Evolutionary conservation across 768 basidiomycete species (phyloP).

Genomic region (Thelephora ganbajun): DNA sequence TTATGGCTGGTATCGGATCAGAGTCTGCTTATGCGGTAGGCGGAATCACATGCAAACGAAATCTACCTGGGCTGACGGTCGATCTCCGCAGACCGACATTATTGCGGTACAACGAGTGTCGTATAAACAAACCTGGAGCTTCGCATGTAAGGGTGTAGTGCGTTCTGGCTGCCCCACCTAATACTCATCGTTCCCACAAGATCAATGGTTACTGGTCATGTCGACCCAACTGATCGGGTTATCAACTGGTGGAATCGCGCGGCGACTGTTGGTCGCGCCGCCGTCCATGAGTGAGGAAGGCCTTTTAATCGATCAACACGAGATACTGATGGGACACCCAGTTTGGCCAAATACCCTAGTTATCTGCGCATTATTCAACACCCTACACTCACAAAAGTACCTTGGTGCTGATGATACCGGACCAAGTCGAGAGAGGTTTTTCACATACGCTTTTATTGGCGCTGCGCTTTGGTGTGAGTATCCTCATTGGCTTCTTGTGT

Average conservation of each 20-base stretch:
- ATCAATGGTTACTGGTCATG: conserved; percentile 18
- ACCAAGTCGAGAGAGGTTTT: conserved; percentile 45
- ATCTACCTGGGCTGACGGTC: neutral
- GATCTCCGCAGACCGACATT: conserved; percentile 36
- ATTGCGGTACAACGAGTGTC: conserved; percentile 65
- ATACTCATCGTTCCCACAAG: conserved; percentile 3
- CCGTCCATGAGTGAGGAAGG: conserved; percentile 15
- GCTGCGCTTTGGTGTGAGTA: conserved; percentile 27
- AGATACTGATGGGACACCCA: neutral
- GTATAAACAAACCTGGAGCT: conserved; percentile 50
- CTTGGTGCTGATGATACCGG: conserved; percentile 35
- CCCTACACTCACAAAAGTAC: conserved; percentile 49
- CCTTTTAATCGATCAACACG: too few relatives aligned
- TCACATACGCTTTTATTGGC: conserved; percentile 36
- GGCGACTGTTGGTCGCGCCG: conserved; percentile 22
- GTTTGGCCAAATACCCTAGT: conserved; percentile 69
- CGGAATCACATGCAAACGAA: neutral
- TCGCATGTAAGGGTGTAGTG: conserved; percentile 31
- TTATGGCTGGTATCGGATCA: conserved; percentile 54
- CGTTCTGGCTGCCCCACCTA: neutral
- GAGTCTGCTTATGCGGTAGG: conserved; percentile 47
- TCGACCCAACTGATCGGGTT: conserved; percentile 16
- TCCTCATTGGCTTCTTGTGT: conserved; percentile 3
- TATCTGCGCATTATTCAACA: conserved; percentile 59
- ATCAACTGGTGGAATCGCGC: conserved; percentile 20